Conservation (phyloP, 345 rosid species). For the Pugionium cornutum region DNA sequence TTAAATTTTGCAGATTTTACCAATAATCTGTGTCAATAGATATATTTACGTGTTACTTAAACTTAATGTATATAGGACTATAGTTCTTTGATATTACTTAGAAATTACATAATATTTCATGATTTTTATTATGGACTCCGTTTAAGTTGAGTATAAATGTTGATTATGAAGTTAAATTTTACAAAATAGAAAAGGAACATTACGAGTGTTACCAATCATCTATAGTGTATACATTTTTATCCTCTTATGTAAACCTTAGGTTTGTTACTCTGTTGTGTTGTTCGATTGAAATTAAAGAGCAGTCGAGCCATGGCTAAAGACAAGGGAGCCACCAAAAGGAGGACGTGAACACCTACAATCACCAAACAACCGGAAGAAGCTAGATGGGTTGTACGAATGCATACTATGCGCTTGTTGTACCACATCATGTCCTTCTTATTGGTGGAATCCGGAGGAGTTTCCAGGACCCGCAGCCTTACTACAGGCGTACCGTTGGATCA, state of each 20-base stretch:
- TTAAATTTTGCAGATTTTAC: too few relatives aligned
- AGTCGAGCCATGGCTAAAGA: slow-evolving; percentile 75
- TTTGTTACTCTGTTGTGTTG: slow-evolving; percentile 3
- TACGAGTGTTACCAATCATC: neutral
- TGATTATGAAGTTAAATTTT: too few relatives aligned
- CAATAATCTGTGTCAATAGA: too few relatives aligned
- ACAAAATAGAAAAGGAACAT: too few relatives aligned
- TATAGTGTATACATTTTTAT: too few relatives aligned
- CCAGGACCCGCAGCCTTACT: slow-evolving; percentile 65
- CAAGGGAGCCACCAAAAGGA: slow-evolving; percentile 40
- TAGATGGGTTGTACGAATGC: slow-evolving; percentile 73
- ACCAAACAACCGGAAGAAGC: slow-evolving; percentile 53
- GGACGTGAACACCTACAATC: slow-evolving; percentile 58
- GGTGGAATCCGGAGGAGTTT: slow-evolving; percentile 81
- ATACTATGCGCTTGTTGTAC: slow-evolving; percentile 73
- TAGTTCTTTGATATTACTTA: too few relatives aligned
- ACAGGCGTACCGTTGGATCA: slow-evolving; percentile 64
- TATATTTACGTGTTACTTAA: too few relatives aligned
- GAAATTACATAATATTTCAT: too few relatives aligned
- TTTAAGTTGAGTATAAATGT: too few relatives aligned
- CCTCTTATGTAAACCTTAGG: neutral
- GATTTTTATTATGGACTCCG: too few relatives aligned
- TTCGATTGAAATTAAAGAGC: slow-evolving; percentile 37
- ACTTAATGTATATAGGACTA: too few relatives aligned
- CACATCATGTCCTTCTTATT: slow-evolving; percentile 62